A percentile compares a stretch with the other conserved stretches of the same genome.
These are phyloP conservation scores for Penicillium canariense DNA, from an alignment of 495 filamentous ascomycete genomes.

Conservation along the genomic window DNA sequence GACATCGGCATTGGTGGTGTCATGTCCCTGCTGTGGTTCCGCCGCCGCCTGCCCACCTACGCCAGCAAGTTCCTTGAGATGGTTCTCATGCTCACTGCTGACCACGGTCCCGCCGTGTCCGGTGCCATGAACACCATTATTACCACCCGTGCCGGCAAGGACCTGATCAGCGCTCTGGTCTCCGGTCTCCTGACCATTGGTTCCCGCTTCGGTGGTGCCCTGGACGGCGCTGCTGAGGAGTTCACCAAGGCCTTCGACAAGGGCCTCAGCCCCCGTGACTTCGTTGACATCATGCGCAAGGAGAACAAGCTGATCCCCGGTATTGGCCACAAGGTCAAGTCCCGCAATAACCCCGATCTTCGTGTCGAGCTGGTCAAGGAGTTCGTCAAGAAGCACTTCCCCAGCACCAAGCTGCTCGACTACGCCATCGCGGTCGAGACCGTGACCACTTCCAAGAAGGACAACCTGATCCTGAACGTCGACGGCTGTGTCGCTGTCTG, in stretches of 20 bases:
- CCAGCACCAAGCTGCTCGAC: conserved; percentile 93
- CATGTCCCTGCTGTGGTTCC: conserved; percentile 99
- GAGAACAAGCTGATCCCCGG: conserved; percentile 99
- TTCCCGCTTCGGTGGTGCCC: conserved; percentile 95
- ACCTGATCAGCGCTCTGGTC: conserved; percentile 92
- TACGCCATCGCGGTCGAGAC: conserved; percentile 97
- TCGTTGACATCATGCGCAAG: conserved; percentile 98
- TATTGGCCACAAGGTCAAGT: conserved; percentile 99
- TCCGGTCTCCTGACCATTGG: conserved; percentile 97
- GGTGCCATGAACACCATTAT: conserved; percentile 99
- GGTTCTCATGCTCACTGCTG: conserved; percentile 99
- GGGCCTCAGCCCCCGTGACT: conserved; percentile 96
- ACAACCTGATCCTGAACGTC: conserved; percentile 99
- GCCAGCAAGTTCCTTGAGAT: conserved; percentile 99
- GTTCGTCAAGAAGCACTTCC: conserved; percentile 96
- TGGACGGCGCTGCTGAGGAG: conserved; percentile 96
- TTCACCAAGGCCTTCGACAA: conserved; percentile 98
- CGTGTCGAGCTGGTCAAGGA: conserved; percentile 99
- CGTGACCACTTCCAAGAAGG: conserved; percentile 99
- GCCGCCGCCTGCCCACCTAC: conserved; percentile 91
- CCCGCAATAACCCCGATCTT: conserved; percentile 98
- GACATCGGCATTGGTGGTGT: conserved; percentile 99
- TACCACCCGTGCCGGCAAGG: conserved; percentile 97
- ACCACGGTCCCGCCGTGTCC: conserved; percentile 97
- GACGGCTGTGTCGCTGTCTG: conserved; percentile 97